A percentile compares a stretch with the other conserved stretches of the same genome.
These are phyloP conservation scores for Stachybotrys chartarum DNA, from an alignment of 2,329 filamentous ascomycete genomes.

Conservation along the genomic window DNA sequence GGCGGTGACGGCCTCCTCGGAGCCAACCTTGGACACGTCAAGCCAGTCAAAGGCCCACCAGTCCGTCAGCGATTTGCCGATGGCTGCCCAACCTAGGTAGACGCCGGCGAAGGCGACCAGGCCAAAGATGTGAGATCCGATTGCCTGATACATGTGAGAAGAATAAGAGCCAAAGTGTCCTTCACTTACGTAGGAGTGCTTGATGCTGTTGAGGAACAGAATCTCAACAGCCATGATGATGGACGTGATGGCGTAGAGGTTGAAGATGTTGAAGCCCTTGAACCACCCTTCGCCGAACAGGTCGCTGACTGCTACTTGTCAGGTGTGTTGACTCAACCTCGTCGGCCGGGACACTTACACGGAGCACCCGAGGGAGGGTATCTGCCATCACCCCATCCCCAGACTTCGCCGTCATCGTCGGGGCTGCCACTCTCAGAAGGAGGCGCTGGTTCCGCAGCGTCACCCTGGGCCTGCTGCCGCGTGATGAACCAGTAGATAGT, in stretches of 20 bases:
- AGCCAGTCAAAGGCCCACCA: conserved; percentile 45
- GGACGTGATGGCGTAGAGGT: conserved; percentile 36
- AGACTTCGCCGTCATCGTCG: conserved; percentile 6
- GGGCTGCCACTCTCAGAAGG: background rate
- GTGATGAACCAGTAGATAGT: conserved; percentile 42
- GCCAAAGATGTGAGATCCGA: conserved; percentile 34
- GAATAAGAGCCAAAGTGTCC: background rate
- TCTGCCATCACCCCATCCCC: conserved; percentile 2
- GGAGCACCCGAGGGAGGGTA: conserved; percentile 9
- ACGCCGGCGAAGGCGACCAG: conserved; percentile 30
- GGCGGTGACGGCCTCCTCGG: conserved; percentile 34
- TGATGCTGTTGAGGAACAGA: conserved; percentile 45
- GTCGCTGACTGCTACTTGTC: conserved; percentile 32
- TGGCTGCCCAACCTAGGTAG: conserved; percentile 43
- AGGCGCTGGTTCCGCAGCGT: conserved; percentile 2
- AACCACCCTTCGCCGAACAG: conserved; percentile 41
- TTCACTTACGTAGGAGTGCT: conserved; percentile 36
- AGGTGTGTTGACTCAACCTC: conserved; percentile 4
- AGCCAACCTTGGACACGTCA: conserved; percentile 34
- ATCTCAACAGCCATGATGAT: conserved; percentile 38
- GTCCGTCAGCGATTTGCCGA: conserved; percentile 39
- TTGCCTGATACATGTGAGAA: conserved; percentile 25
- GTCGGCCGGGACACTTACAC: conserved; percentile 12
- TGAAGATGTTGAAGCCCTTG: conserved; percentile 37
- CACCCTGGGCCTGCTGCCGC: conserved; percentile 18